phyloP scores from a whole-genome alignment of 2,329 filamentous ascomycete species.

The Scedosporium minutisporum region DNA sequence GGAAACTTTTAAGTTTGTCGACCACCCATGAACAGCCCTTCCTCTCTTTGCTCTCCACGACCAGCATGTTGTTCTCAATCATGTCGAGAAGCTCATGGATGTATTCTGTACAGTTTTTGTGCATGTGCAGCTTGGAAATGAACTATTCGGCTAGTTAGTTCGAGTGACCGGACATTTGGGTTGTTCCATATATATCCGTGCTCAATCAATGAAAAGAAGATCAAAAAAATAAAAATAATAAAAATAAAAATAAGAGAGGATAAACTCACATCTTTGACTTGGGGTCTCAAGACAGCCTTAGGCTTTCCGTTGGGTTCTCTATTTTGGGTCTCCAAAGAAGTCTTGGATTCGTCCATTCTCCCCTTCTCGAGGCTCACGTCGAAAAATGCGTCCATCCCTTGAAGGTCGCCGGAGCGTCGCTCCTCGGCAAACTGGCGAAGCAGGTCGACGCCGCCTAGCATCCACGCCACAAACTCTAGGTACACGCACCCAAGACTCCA shows the following conservation, averaged over 20 bases:
- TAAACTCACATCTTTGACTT: not conserved
- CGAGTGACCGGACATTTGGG: too few relatives aligned
- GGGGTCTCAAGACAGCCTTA: not conserved
- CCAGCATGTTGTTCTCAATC: not conserved
- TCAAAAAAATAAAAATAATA: too few relatives aligned
- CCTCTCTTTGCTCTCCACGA: not conserved
- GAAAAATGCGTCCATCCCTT: not conserved
- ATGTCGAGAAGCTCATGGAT: not conserved
- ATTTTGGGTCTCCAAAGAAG: too few relatives aligned
- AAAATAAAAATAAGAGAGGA: too few relatives aligned
- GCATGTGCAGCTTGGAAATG: too few relatives aligned
- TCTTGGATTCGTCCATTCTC: not conserved
- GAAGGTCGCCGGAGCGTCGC: not conserved
- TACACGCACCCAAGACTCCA: conserved; percentile 19
- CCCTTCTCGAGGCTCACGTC: not conserved
- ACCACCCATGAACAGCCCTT: too few relatives aligned
- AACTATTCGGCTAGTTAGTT: too few relatives aligned
- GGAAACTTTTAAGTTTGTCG: too few relatives aligned
- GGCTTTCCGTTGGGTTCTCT: too few relatives aligned
- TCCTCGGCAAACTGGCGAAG: not conserved
- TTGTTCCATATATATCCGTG: too few relatives aligned
- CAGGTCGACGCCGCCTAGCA: not conserved
- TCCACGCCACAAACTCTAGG: conserved; percentile 18
- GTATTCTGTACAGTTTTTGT: not conserved
- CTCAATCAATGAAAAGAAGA: too few relatives aligned